A percentile compares a stretch with the other conserved stretches of the same genome.
Conservation (phyloP, 257 asterid species). For the Forsythia suspensa region DNA sequence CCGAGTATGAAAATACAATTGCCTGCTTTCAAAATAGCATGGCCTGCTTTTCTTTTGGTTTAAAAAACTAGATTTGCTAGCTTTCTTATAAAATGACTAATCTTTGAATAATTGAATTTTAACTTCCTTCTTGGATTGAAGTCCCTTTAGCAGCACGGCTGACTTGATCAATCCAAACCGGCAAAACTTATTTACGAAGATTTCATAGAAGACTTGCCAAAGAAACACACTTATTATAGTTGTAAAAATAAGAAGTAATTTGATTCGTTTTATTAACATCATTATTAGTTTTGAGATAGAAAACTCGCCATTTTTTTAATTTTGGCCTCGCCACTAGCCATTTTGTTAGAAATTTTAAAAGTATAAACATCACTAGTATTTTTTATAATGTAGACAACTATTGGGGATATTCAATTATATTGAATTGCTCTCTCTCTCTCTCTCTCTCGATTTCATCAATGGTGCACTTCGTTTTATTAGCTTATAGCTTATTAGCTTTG, state of each 20-base stretch:
- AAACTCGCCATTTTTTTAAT: neutral
- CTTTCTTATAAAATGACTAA: neutral
- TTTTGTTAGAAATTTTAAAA: too few relatives aligned
- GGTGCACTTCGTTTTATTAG: neutral
- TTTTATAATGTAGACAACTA: neutral
- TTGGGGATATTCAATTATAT: neutral
- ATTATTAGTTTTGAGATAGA: neutral
- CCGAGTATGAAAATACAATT: neutral
- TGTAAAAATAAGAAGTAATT: too few relatives aligned
- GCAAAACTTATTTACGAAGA: neutral
- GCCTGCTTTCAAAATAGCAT: neutral
- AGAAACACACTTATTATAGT: neutral
- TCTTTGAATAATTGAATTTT: neutral
- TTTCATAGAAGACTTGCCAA: neutral
- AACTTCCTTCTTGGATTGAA: neutral
- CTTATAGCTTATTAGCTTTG: neutral
- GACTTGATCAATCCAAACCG: neutral
- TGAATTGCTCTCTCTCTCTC: neutral
- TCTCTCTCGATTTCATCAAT: neutral
- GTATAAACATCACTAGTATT: too few relatives aligned
- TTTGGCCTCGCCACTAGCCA: neutral
- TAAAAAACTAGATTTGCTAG: neutral
- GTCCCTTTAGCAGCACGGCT: neutral
- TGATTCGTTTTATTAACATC: neutral
- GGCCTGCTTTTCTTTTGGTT: neutral